These are phyloP conservation scores for Fusarium protoensiforme DNA, from an alignment of 2,329 filamentous ascomycete genomes.

Conservation along the genomic window DNA sequence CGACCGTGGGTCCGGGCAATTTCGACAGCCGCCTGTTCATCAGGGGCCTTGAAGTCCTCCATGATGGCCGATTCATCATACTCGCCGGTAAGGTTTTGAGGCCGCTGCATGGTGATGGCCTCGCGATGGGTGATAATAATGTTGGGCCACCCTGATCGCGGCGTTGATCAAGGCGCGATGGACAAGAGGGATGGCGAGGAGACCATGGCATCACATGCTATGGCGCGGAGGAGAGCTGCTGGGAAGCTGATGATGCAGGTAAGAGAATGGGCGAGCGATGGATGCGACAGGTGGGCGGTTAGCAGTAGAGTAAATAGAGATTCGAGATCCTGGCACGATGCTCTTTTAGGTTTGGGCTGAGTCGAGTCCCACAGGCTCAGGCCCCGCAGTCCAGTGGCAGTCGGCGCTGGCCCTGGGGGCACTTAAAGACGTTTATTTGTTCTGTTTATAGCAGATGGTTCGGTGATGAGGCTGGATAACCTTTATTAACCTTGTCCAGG, in stretches of 20 bases:
- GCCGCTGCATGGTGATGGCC: slow-evolving; percentile 34
- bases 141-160: slow-evolving; percentile 31
- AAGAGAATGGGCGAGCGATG: slow-evolving; percentile 31
- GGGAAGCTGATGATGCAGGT: slow-evolving; percentile 21
- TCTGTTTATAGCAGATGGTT: neutral
- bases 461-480: neutral
- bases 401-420: neutral
- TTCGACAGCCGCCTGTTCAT: slow-evolving; percentile 28
- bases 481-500: neutral
- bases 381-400: neutral
- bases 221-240: neutral
- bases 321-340: slow-evolving; percentile 7
- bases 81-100: slow-evolving; percentile 26
- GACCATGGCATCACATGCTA: slow-evolving; percentile 33
- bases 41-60: slow-evolving; percentile 40
- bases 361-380: slow-evolving; percentile 24
- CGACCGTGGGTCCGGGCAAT: slow-evolving; percentile 32
- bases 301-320: slow-evolving; percentile 32
- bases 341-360: slow-evolving; percentile 35
- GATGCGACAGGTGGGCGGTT: slow-evolving; percentile 33
- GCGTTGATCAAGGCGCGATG: slow-evolving; percentile 34
- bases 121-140: slow-evolving; percentile 1
- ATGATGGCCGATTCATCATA: slow-evolving; percentile 50
- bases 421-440: neutral
- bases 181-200: neutral